Evolutionary conservation across 176 grass and related monocot species (phyloP).

Genomic region (Metroxylon sagu): DNA sequence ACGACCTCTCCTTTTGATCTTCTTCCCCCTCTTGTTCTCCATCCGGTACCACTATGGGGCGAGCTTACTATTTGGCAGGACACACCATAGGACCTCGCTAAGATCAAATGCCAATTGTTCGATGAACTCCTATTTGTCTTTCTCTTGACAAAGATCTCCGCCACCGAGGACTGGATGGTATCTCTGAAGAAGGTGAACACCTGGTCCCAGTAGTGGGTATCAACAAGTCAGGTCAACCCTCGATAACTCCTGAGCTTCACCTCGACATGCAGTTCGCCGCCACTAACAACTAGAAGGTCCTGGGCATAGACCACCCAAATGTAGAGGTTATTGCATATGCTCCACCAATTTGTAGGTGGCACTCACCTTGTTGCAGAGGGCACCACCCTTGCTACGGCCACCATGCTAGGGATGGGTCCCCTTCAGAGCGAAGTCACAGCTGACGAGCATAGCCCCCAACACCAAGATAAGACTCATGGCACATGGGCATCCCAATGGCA

Average conservation of each 20-base stretch:
- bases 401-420: conserved; percentile 68
- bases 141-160: conserved; percentile 60
- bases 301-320: conserved; percentile 72
- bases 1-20: conserved; percentile 43
- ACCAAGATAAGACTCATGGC: conserved; percentile 36
- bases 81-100: conserved; percentile 61
- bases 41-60: conserved; percentile 87
- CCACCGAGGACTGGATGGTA: conserved; percentile 66
- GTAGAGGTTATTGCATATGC: conserved; percentile 87
- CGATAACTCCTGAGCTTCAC: conserved; percentile 92
- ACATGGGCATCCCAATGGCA: conserved; percentile 9
- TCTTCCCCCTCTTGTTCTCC: conserved; percentile 63
- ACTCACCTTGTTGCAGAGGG: conserved; percentile 46
- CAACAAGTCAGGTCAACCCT: conserved; percentile 41
- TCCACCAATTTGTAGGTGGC: conserved; percentile 84
- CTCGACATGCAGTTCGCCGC: conserved; percentile 54
- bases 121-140: conserved; percentile 56
- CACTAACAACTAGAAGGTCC: conserved; percentile 21
- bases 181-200: conserved; percentile 90
- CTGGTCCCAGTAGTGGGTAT: conserved; percentile 52
- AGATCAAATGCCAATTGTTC: conserved; percentile 77
- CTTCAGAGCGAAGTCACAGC: conserved; percentile 63
- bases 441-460: conserved; percentile 17
- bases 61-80: conserved; percentile 70
- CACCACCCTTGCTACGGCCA: conserved; percentile 4